Percentiles rank a stretch among this genome's conserved stretches.
phyloP scores from a whole-genome alignment of 176 grass and related monocot species.

The Melocanna baccifera region DNA sequence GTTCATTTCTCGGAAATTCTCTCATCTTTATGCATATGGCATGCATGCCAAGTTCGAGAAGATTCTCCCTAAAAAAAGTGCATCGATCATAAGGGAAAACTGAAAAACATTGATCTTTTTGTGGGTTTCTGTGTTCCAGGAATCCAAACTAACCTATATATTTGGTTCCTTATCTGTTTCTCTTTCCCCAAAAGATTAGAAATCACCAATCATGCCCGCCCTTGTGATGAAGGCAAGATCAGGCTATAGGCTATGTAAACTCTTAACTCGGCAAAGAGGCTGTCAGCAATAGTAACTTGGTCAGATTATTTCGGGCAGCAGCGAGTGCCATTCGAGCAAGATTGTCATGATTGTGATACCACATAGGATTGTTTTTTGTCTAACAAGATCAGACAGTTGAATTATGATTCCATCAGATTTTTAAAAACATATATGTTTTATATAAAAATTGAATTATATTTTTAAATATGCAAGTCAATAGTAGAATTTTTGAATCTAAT shows the following conservation, averaged over 20 bases:
- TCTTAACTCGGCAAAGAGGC: not conserved
- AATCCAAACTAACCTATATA: not conserved
- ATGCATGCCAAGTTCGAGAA: not conserved
- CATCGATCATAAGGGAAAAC: not conserved
- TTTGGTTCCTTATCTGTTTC: not conserved
- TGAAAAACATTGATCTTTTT: not conserved
- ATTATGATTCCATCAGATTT: too few relatives aligned
- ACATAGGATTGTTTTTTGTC: too few relatives aligned
- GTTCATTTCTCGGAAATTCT: not conserved
- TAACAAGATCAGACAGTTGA: fast-evolving
- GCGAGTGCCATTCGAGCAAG: not conserved
- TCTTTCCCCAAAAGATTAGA: not conserved
- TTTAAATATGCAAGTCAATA: too few relatives aligned
- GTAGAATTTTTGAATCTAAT: too few relatives aligned
- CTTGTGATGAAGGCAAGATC: not conserved
- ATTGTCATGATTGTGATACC: too few relatives aligned
- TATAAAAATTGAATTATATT: too few relatives aligned
- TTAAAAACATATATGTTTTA: too few relatives aligned
- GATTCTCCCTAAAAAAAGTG: not conserved
- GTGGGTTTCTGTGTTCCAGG: not conserved
- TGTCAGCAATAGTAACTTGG: not conserved
- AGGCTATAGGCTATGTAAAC: not conserved
- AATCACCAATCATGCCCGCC: not conserved
- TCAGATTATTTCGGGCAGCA: not conserved
- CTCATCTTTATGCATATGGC: not conserved